These are phyloP conservation scores for Schizophyllum amplum DNA, from an alignment of 1,284 basidiomycete genomes.

Conservation along the genomic window DNA sequence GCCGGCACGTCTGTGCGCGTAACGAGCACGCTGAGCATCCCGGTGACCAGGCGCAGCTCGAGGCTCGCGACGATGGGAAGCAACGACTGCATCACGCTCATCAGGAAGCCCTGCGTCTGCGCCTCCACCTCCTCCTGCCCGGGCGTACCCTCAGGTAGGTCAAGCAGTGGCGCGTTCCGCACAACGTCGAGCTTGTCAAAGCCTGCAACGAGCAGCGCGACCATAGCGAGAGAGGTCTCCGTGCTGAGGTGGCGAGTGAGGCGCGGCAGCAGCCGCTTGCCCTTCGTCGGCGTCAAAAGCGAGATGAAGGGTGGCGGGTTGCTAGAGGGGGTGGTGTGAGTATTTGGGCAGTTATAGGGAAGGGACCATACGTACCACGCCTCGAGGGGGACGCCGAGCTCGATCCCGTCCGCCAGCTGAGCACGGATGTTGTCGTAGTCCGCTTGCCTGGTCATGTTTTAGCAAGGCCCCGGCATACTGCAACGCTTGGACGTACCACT, in stretches of 20 bases:
- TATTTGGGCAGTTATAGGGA: too few species aligned
- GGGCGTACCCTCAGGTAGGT: conserved; percentile 28
- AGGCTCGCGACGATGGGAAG: conserved; percentile 75
- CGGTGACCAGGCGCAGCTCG: conserved; percentile 77
- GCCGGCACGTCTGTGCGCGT: conserved; percentile 73
- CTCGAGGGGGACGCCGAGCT: conserved; percentile 87
- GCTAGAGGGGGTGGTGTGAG: conserved; percentile 35
- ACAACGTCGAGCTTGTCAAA: conserved; percentile 93
- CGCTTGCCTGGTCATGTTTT: conserved; percentile 36
- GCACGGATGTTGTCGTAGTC: conserved; percentile 60
- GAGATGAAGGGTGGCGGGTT: conserved; percentile 97
- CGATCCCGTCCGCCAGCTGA: conserved; percentile 74
- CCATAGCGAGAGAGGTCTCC: conserved; percentile 76
- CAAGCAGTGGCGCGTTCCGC: conserved; percentile 61
- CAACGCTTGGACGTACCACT: conserved; percentile 46
- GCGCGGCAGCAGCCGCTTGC: conserved; percentile 88
- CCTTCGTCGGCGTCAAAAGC: conserved; percentile 83
- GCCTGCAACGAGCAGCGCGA: conserved; percentile 90
- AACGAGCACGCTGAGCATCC: conserved; percentile 78
- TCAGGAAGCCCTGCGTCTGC: conserved; percentile 86
- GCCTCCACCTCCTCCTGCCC: conserved; percentile 73
- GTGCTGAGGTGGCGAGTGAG: conserved; percentile 81
- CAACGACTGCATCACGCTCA: conserved; percentile 81
- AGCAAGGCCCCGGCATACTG: conserved; percentile 4
- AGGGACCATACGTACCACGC: conserved; percentile 63